Base-by-base conservation (phyloP, 2,329 filamentous ascomycete species). In the Colletotrichum sp. region DNA sequence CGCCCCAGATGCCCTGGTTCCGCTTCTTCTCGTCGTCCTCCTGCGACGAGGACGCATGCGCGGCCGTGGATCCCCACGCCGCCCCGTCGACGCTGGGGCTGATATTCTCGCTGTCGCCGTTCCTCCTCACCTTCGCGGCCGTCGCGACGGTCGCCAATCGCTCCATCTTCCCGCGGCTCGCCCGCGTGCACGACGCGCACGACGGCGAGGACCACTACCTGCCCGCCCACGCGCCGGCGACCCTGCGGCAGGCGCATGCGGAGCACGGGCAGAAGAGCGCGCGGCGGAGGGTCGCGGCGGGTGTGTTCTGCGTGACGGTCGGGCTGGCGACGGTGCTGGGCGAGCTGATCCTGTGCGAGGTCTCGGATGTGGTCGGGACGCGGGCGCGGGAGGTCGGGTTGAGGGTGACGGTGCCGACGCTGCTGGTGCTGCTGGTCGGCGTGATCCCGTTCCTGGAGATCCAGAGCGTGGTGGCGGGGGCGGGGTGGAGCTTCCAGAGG, bases 271-370 rank as follows among this genome's bases (percentile, higher is more conserved):
- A 85, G 33, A 90, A 89, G 79, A 89, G 86, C 54, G 79, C 86
- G 74, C 83, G 87, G 63, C 83, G 89, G 54, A 84, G 87, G 29
- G 80, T 89, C 15, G 89, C 91, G 3, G 92, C 91, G 16, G 84
- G 89, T 71, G 91, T 93, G 2, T 97, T 97, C 82, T 92, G 94
- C 8, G 89, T 91, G 1, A 97, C 94, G 12, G 90, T 97, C 43
- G 94, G 91, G 2, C 87, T 97, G 11, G 93, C 95, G 8, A 90
- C 93, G 47, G 94, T 96, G 2, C 86, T 98, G 59, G 94, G 92
- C 4, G 93, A 96, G 83, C 85, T 98, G 77, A 94, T 98, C 59
- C 88, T 98, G 11, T 95, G 94, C 78, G 95, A 98, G 83, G 94
- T 98, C 57, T 92, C 94, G 31, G 94, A 95, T 79, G 88, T 93